A percentile compares a stretch with the other conserved stretches of the same genome.
Conservation (phyloP, 1,139 yeast species). For the Diutina siamensis region DNA sequence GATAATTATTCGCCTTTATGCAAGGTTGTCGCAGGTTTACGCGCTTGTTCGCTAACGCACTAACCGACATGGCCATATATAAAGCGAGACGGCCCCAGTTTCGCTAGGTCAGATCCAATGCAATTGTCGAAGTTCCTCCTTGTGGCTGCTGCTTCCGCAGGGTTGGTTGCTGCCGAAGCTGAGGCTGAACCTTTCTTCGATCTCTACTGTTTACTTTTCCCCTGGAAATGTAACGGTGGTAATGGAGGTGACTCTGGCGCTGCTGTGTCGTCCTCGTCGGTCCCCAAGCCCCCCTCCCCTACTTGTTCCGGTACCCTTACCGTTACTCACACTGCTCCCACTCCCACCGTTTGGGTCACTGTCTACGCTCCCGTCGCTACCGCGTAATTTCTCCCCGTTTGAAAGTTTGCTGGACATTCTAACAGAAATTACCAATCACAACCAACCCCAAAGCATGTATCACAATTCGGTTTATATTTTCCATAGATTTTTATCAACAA, state of each 20-base stretch:
- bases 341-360: constrained; percentile 5
- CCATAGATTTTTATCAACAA: constrained; percentile 3
- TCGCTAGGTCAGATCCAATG: too few species aligned
- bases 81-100: too few species aligned
- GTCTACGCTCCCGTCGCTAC: not conserved
- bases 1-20: not conserved
- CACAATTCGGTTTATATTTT: not conserved
- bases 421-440: not conserved
- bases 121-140: not conserved
- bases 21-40: not conserved
- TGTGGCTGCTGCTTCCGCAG: constrained; percentile 4
- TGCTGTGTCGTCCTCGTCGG: not conserved
- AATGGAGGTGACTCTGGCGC: too few species aligned
- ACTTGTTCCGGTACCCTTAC: constrained; percentile 2
- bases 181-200: not conserved
- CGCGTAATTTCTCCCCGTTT: too few species aligned
- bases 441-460: not conserved
- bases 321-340: not conserved
- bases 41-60: too few species aligned
- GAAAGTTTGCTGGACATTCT: not conserved
- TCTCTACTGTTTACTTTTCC: constrained; percentile 3
- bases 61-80: too few species aligned
- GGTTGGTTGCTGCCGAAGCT: constrained; percentile 5
- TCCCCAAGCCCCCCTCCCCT: not conserved
- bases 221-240: constrained; percentile 4